These are phyloP conservation scores for Digitaria exilis DNA, from an alignment of 202 grass and related monocot genomes.

Conservation along the genomic window DNA sequence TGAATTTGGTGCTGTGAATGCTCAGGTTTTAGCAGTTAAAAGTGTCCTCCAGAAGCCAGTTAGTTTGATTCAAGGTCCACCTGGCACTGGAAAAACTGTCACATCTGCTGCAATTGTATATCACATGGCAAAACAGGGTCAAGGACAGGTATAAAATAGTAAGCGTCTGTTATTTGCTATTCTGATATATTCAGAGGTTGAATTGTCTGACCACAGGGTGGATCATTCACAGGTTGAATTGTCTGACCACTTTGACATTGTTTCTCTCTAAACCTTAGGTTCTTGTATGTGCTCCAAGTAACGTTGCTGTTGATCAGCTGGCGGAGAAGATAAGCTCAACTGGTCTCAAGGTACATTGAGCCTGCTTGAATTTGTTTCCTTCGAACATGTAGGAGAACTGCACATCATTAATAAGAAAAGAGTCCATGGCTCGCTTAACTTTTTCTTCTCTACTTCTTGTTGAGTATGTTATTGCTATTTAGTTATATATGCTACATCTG, in stretches of 20 bases:
- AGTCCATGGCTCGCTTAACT: background rate
- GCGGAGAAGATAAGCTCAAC: conserved; percentile 98
- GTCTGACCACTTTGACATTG: background rate
- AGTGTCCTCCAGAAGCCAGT: conserved; percentile 99
- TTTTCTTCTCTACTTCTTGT: background rate
- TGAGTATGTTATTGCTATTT: background rate
- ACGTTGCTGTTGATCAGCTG: conserved; percentile 98
- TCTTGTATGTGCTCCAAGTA: conserved; percentile 97
- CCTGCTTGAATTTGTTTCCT: background rate
- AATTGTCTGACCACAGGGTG: conserved; percentile 1
- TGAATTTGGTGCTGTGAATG: conserved; percentile 4
- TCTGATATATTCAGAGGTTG: background rate
- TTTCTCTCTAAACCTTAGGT: conserved; percentile 55
- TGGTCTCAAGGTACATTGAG: conserved; percentile 75
- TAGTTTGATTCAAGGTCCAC: conserved; percentile 99
- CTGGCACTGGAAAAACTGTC: conserved; percentile 97
- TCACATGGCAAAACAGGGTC: conserved; percentile 99
- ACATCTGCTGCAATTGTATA: conserved; percentile 99
- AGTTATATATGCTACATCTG: background rate
- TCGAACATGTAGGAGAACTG: too few species aligned
- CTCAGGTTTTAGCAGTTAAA: conserved; percentile 97
- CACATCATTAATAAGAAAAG: too few species aligned
- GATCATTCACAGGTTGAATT: too few species aligned
- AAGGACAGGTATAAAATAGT: conserved; percentile 78
- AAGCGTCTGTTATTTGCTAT: background rate